Base-by-base conservation (phyloP, 2,329 filamentous ascomycete species). In the Rhytidhysteron rufulum region DNA sequence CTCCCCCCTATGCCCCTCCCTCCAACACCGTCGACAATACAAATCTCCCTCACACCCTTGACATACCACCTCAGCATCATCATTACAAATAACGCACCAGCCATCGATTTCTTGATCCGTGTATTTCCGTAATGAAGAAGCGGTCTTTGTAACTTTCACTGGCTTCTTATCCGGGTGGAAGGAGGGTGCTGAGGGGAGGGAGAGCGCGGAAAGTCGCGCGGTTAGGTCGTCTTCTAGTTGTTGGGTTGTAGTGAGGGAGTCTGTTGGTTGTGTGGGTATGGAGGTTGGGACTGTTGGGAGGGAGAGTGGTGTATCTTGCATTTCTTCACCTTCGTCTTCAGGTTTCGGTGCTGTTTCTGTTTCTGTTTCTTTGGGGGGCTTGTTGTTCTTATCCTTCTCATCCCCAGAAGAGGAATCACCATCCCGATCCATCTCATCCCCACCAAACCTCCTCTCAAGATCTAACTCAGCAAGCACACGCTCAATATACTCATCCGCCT, bases 11-110 rank as follows among this genome's bases (percentile, higher is more conserved):
- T 94, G 88, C 62, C 88, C 88, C 56, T 91, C 87, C 43, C 74
- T 77, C 88, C 88, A 95, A 69, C 88, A 94, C 13, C 77, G 70
- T 17, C 74, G 71, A 60, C 88, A 95, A 59, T 91, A 94, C 30
- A 88, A 70, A 48, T 90, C 77, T 2, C 69, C 71, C 38, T 74
- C 81, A 53, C 88, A 95, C 3, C 83, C 86, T 0, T 82, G 58
- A 58, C 88, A 95, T 42, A 75, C 74, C 20, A 93, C 67, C 3
- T 80, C 81, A 0, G 84, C 87, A 55, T 93, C 85, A 43, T 88
- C 86, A 34, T 85, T 80, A 58, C 88, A 95, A 8, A 93, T 88
- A 22, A 83, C 78, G 60, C 88, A 94, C 86, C 87, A 94, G 1
- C 75, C 79, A 31, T 83, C 80, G 45, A 83, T 74, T 52, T 91